Evolutionary conservation across 371 early-diverging fungal genomes (phyloP).

Genomic region (Lichtheimia ornata): DNA sequence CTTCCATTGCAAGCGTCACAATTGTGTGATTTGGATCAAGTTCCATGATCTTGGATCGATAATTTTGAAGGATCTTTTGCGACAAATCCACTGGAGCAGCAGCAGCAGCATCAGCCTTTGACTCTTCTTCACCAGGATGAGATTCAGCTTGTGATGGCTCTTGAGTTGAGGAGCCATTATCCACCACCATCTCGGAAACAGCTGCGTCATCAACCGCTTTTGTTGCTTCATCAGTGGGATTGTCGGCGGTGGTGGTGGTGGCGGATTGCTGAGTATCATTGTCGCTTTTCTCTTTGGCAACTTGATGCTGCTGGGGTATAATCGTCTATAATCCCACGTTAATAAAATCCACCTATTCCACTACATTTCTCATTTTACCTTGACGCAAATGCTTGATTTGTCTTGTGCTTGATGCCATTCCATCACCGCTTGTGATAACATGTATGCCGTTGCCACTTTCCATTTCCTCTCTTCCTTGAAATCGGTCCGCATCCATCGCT

Average conservation of each 20-base stretch:
- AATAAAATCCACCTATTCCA: too few relatives aligned
- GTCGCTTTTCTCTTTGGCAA: slow-evolving; percentile 15
- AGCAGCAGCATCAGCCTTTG: neutral
- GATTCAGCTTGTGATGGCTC: neutral
- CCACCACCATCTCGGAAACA: neutral
- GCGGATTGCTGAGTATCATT: slow-evolving; percentile 18
- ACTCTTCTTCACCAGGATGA: neutral
- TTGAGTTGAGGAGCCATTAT: neutral
- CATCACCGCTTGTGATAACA: slow-evolving; percentile 72
- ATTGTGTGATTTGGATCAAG: slow-evolving; percentile 19
- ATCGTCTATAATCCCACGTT: too few relatives aligned
- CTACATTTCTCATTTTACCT: slow-evolving; percentile 37
- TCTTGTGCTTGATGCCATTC: slow-evolving; percentile 81
- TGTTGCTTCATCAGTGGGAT: neutral
- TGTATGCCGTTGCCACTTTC: slow-evolving; percentile 79
- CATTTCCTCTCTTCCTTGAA: slow-evolving; percentile 85
- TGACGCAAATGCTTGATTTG: slow-evolving; percentile 69
- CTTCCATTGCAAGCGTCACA: slow-evolving; percentile 18
- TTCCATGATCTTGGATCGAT: slow-evolving; percentile 12
- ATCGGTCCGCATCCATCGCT: slow-evolving; percentile 86
- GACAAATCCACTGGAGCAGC: slow-evolving; percentile 1
- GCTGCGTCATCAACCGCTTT: neutral
- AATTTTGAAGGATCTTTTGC: slow-evolving; percentile 12
- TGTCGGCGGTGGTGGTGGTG: neutral
- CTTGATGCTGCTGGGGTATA: too few relatives aligned